Evolutionary conservation across 139 green algal species (phyloP), one percentile per base, ranked within the genome.

Genomic region (Closterium sp.): DNA sequence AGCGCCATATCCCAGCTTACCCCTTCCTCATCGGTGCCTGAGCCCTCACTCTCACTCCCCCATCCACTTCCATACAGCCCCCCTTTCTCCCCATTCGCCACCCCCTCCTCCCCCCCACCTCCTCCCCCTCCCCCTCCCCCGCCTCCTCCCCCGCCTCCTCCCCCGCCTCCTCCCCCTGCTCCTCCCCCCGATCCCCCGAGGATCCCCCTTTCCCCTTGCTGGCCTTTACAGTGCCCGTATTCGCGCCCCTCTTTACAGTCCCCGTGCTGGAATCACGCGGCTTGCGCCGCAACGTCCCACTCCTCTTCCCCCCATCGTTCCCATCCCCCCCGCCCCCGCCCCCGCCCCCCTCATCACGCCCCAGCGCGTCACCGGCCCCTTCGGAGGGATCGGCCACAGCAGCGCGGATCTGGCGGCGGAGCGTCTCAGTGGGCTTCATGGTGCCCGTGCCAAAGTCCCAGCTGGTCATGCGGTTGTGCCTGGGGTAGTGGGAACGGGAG

Each of bases 281-380:
- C 86, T 64, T 89, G 36, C 86, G 30, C 31, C 86, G n/a, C 35
- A 31, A 12, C 28, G 30, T 33, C 30, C 35, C 32, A 33, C 32
- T 33, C 86, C 86, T 84, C 30, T 89, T 36, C 33, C 85, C 85
- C 87, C 88, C 35, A 36, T 34, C 64, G 10, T 91, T 21, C 88
- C 86, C 33, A 43, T 66, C 88, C 34, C 34, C 69, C 28, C 88
- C 25, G n/a, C 31, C 88, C 1, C 31, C 36, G 21, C 33, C 25
- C 19, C 32, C 33, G 31, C 88, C 33, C 19, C 88, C 35, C 66
- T 31, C 88, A n/a, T 34, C 88, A 28, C 25, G 19, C 88, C 87
- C 32, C n/a, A n/a, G 21, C 35, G 12, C 88, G 21, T 31, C 88
- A n/a, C 21, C 34, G 0, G 34, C 88, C 38, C 86, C 86, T 33